A percentile compares a stretch with the other conserved stretches of the same genome.
phyloP scores from a whole-genome alignment of 164 flowering plant species.

The Annona cherimola region DNA sequence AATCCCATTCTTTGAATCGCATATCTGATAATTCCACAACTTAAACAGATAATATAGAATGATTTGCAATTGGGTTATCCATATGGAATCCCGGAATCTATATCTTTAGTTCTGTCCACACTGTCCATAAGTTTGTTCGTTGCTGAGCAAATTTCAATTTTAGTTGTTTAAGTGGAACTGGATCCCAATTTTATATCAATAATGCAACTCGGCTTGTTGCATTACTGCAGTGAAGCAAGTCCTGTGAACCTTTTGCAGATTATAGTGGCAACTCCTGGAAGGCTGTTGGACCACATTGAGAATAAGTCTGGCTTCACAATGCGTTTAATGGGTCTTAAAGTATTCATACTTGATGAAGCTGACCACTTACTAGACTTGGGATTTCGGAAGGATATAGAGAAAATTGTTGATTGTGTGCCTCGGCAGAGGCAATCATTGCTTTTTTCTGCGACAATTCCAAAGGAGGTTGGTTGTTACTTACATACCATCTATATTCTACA shows the following conservation, averaged over 20 bases:
- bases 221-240: neutral
- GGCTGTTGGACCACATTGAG: slow-evolving; percentile 92
- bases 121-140: no score
- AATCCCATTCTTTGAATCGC: no score
- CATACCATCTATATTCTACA: neutral
- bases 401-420: slow-evolving; percentile 88
- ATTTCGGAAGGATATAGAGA: slow-evolving; percentile 87
- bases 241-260: slow-evolving; percentile 42
- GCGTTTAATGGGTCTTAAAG: slow-evolving; percentile 81
- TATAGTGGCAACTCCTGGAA: slow-evolving; percentile 93
- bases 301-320: slow-evolving; percentile 70
- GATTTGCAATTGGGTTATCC: no score
- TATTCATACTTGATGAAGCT: slow-evolving; percentile 94
- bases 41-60: no score
- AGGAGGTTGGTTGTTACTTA: slow-evolving; percentile 53
- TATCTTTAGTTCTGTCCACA: no score
- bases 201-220: neutral
- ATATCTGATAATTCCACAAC: no score
- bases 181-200: neutral
- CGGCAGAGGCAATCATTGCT: slow-evolving; percentile 85
- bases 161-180: neutral
- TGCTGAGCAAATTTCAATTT: no score
- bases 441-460: slow-evolving; percentile 86
- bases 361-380: slow-evolving; percentile 89
- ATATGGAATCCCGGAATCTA: no score